phyloP scores from a whole-genome alignment of 768 basidiomycete genomes.

The Mycena crocata region DNA sequence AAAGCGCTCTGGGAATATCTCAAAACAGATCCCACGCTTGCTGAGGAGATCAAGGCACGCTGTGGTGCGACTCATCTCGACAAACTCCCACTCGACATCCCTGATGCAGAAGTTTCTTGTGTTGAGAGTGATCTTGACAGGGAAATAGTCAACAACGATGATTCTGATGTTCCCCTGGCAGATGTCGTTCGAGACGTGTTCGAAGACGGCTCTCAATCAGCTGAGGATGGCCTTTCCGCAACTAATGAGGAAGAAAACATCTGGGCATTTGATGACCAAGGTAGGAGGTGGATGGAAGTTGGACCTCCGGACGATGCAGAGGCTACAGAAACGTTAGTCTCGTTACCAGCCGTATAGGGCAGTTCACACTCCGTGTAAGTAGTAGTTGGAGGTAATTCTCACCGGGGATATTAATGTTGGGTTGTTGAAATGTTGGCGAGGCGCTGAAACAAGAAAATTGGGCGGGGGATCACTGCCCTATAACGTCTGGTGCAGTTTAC shows the following conservation, averaged over 20 bases:
- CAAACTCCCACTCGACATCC: neutral
- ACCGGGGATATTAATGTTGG: too few species aligned
- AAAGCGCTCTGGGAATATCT: conserved; percentile 2
- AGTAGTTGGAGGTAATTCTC: too few species aligned
- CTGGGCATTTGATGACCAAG: conserved; percentile 4
- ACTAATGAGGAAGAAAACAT: neutral
- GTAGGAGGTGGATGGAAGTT: conserved; percentile 2
- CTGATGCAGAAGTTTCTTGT: neutral
- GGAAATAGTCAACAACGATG: neutral
- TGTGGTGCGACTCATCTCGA: neutral
- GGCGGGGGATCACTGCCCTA: too few species aligned
- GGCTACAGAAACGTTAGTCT: neutral
- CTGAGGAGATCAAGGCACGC: neutral
- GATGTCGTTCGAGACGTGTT: neutral
- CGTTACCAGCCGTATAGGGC: too few species aligned
- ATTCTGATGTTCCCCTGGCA: neutral
- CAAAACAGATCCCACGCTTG: neutral
- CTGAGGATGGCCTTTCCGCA: neutral
- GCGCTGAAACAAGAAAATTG: too few species aligned
- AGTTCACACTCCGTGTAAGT: too few species aligned
- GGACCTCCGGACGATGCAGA: neutral
- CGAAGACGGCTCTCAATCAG: neutral
- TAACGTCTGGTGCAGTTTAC: too few species aligned
- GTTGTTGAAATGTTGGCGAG: too few species aligned
- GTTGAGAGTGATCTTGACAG: neutral